phyloP scores from a whole-genome alignment of 768 basidiomycete species.

The Hemileccinum rubropunctum region DNA sequence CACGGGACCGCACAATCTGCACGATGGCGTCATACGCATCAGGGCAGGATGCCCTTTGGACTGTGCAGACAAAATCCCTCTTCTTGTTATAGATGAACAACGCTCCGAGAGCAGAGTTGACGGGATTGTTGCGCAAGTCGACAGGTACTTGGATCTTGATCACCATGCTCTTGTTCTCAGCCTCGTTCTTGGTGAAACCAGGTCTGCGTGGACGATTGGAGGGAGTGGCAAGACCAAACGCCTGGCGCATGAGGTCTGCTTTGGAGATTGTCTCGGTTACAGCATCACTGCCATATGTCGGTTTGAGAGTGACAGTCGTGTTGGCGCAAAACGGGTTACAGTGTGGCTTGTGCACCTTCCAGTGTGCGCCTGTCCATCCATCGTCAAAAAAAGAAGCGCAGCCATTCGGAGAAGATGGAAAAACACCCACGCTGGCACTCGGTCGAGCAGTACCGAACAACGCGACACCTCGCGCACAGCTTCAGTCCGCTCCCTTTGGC shows the following conservation, averaged over 20 bases:
- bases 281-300: constrained; percentile 32
- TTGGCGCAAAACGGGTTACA: constrained; percentile 45
- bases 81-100: constrained; percentile 53
- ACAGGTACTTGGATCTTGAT: constrained; percentile 55
- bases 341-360: constrained; percentile 45
- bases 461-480: constrained; percentile 43
- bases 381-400: not conserved
- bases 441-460: constrained; percentile 50
- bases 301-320: constrained; percentile 47
- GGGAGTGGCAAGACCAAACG: constrained; percentile 27
- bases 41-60: constrained; percentile 33
- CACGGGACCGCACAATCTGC: constrained; percentile 39
- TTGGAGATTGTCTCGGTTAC: constrained; percentile 19
- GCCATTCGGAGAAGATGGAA: no score
- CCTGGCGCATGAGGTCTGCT: constrained; percentile 30
- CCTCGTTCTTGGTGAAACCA: constrained; percentile 19
- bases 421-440: constrained; percentile 50
- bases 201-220: constrained; percentile 17
- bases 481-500: constrained; percentile 33
- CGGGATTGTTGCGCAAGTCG: constrained; percentile 2
- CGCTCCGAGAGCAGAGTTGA: constrained; percentile 15
- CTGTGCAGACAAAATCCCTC: constrained; percentile 48
- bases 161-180: constrained; percentile 40
- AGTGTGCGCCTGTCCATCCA: constrained; percentile 38
- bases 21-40: constrained; percentile 41